phyloP scores from a whole-genome alignment of 1,284 basidiomycete species.

The Abortiporus biennis region DNA sequence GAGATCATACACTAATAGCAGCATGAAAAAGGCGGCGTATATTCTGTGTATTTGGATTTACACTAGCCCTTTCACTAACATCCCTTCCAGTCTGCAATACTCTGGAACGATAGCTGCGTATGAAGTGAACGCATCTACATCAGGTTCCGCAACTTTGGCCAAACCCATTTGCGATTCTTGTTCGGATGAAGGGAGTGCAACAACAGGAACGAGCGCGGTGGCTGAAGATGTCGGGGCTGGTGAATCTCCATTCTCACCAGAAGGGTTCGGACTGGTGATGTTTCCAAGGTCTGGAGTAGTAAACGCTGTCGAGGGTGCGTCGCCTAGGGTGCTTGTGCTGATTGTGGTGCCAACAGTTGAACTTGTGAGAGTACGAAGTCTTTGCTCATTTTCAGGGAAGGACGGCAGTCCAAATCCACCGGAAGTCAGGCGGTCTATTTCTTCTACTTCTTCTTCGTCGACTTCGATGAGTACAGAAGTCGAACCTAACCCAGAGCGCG shows the following conservation, averaged over 20 bases:
- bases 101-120: constrained; percentile 83
- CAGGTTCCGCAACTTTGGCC: constrained; percentile 76
- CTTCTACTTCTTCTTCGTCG: constrained; percentile 65
- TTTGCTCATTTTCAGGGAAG: constrained; percentile 27
- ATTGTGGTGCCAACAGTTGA: constrained; percentile 43
- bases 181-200: constrained; percentile 62
- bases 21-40: too few relatives aligned
- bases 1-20: too few relatives aligned
- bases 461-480: constrained; percentile 67
- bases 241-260: constrained; percentile 24
- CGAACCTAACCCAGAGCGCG: constrained; percentile 49
- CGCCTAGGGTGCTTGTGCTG: constrained; percentile 26
- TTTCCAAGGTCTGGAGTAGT: constrained; percentile 56
- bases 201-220: constrained; percentile 60
- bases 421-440: constrained; percentile 32
- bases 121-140: constrained; percentile 75
- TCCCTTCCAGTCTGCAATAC: constrained; percentile 67
- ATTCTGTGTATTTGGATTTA: too few relatives aligned
- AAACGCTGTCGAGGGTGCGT: constrained; percentile 46
- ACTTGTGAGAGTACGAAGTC: constrained; percentile 39
- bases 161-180: constrained; percentile 67
- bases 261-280: constrained; percentile 19
- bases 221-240: constrained; percentile 23
- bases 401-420: constrained; percentile 23
- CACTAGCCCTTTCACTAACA: constrained; percentile 63